Base-by-base conservation (phyloP, 169 alveolate genomes). In the Theileria annulata region DNA sequence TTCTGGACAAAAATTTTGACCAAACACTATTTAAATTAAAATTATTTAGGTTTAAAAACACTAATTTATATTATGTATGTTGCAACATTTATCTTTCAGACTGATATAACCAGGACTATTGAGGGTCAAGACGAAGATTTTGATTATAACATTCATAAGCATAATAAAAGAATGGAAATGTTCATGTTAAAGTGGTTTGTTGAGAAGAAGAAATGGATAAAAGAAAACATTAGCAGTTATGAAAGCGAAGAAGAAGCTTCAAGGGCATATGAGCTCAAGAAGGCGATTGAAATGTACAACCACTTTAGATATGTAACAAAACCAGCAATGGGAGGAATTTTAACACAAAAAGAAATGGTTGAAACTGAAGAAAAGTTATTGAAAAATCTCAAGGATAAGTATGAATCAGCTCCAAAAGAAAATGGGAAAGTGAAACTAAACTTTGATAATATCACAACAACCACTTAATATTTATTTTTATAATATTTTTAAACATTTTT, bases 201-300 rank as follows among this genome's bases (percentile, higher is more conserved):
- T 3, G 86, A 82, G 37, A 73, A 75, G 54, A 64, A 71, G 63
- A 77, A 77, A 31, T 82, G 89, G 89, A 28, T 82, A 28, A 66
- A 68, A 23, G 68, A 66, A 17, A 28, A 23, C 58, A 48, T 68
- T n/a, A 80, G 75, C 33, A 62, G 42, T 19, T 82, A 31, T 62
- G 25, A 68, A 33, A 76, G 19, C 27, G 77, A 76, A 37, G 48
- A 30, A 21, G 86, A 82, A 51, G 89, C 89, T 23, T 23, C 64
- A 25, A 37, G 58, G 17, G 89, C 86, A 8, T 69, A 82, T 47
- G 67, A 27, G 19, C 72, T 82, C 1, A 66, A 82, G 30, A 67
- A 75, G 77, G 87, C 86, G 0, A 56, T 82, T 21, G 89, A 82
- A 35, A 69, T 82, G 86, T 75, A 82, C 60, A 82, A 71, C 5